Conservation (phyloP, 768 basidiomycete species). For the Lactarius vividus region DNA sequence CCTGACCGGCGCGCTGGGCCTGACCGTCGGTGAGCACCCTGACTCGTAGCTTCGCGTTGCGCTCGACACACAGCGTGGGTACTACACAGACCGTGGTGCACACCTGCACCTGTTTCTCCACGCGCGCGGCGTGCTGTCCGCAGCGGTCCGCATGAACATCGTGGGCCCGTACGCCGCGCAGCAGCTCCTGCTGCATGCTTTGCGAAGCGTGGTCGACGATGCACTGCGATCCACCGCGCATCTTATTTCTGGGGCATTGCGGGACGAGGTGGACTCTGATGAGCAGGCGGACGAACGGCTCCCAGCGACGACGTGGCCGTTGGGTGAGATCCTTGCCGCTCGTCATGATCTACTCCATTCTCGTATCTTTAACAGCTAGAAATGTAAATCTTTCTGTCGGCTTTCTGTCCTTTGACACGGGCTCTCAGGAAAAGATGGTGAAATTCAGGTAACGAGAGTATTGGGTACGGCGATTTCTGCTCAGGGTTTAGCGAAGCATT, state of each 20-base stretch:
- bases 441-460: neutral
- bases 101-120: conserved; percentile 93
- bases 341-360: conserved; percentile 96
- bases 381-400: conserved; percentile 13
- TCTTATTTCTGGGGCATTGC: conserved; percentile 23
- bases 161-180: conserved; percentile 93
- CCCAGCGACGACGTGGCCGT: conserved; percentile 91
- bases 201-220: conserved; percentile 61
- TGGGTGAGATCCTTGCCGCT: conserved; percentile 87
- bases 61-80: neutral
- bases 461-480: no score
- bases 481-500: no score
- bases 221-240: conserved; percentile 37
- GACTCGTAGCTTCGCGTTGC: neutral
- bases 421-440: neutral
- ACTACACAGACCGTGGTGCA: conserved; percentile 71
- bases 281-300: conserved; percentile 15
- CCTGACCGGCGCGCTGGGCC: conserved; percentile 70
- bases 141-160: conserved; percentile 86
- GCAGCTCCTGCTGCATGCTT: conserved; percentile 73
- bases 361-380: conserved; percentile 88
- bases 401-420: neutral
- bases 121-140: conserved; percentile 84
- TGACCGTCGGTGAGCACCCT: conserved; percentile 57
- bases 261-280: conserved; percentile 36